Evolutionary conservation across 208 protist species (phyloP), one percentile per base, ranked within the genome.

Genomic region (Trypanosoma avium): DNA sequence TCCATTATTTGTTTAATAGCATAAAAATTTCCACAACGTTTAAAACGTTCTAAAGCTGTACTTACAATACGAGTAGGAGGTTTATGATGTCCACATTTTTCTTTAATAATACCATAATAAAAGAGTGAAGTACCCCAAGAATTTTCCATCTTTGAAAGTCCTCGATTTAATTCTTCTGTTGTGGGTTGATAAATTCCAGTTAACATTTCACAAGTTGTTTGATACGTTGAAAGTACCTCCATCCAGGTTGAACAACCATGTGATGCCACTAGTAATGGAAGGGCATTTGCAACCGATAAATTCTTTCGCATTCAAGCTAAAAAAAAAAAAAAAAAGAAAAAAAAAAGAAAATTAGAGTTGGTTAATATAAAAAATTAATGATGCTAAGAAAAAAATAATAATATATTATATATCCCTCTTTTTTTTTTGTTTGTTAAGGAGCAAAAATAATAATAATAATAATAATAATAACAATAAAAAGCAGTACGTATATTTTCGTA

Each of bases 101-200:
- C 67, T 38, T 95, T 95, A 17, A 93, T 49, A 15, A 95, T 48
- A 19, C 36, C 64, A 46, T 95, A 90, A 74, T 95, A 95, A 53
- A 95, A 93, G 12, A 88, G 56, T 5, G 84, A 85, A 6, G 73
- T 76, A 52, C 77, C 40, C 83, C 79, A 82, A 24, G 80, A 72
- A 19, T 66, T 76, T 19, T 79, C 69, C 90, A 95, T 95, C n/a
- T 55, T 61, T 22, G 63, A 17, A 2, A 95, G 62, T 0, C 90
- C 90, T 49, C 81, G 36, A n/a, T 80, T 43, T 55, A 95, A 61
- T 61, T 95, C 86, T 12, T 49, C 58, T 4, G 63, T 30, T 9
- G 85, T 78, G 8, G 90, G 90, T 32, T 66, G 46, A 59, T 93
- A 93, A 15, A 90, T 67, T 36, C 77, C 77, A 4, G 60, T 59